These are phyloP conservation scores for Beta macrorhiza DNA, from an alignment of 179 eudicot species.

Conservation along the genomic window DNA sequence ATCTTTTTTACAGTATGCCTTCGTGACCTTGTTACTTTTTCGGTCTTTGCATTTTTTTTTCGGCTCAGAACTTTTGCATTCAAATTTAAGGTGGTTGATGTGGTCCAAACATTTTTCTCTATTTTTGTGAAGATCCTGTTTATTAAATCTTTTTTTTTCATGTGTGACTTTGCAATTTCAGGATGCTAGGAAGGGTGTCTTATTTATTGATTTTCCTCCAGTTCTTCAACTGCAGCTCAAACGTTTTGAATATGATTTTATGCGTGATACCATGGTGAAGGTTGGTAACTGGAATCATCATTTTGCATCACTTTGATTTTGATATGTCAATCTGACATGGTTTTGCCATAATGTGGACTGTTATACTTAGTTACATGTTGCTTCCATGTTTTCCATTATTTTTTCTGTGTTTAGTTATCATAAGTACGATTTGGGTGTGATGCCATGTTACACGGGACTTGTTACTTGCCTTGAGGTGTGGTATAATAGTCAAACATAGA, in stretches of 20 bases:
- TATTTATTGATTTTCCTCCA: constrained; percentile 58
- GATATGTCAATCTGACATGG: neutral
- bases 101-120: neutral
- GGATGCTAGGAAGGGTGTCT: constrained; percentile 57
- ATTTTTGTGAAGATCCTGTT: neutral
- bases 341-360: neutral
- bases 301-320: neutral
- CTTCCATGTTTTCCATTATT: neutral
- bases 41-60: neutral
- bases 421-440: neutral
- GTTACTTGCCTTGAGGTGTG: neutral
- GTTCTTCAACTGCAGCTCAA: constrained; percentile 55
- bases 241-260: constrained; percentile 55
- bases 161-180: constrained; percentile 25
- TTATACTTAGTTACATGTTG: neutral
- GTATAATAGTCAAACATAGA: neutral
- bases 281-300: constrained; percentile 24
- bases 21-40: neutral
- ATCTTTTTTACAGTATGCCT: neutral
- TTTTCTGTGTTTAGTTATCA: neutral
- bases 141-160: neutral
- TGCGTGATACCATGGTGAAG: constrained; percentile 61
- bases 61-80: neutral
- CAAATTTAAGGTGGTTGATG: neutral
- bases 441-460: neutral